Evolutionary conservation across 148 eudicot species (phyloP).

Genomic region (Camellia japonica): DNA sequence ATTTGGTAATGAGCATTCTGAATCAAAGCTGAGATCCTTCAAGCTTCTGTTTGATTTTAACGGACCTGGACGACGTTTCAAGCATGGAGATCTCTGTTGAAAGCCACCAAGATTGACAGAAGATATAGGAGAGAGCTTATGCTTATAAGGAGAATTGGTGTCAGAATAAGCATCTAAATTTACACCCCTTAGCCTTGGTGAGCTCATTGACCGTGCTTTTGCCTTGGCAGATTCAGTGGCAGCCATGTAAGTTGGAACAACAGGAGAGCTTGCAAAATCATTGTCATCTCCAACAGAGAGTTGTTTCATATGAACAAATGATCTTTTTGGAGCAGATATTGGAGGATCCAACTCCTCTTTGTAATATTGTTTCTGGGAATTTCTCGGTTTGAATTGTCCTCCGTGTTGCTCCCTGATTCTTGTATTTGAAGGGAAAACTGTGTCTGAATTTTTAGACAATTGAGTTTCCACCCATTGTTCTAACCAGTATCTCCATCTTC

Average conservation of each 20-base stretch:
- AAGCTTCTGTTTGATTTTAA: slow-evolving; percentile 26
- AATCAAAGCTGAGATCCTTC: slow-evolving; percentile 27
- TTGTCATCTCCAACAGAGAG: slow-evolving; percentile 38
- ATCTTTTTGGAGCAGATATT: slow-evolving; percentile 31
- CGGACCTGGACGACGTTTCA: slow-evolving; percentile 32
- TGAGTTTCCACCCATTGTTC: slow-evolving; percentile 59
- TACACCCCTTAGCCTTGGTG: slow-evolving; percentile 55
- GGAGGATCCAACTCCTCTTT: slow-evolving; percentile 27
- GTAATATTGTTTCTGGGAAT: slow-evolving; percentile 13
- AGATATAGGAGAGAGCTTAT: slow-evolving; percentile 61
- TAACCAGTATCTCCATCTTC: slow-evolving; percentile 56
- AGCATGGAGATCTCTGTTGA: slow-evolving; percentile 50
- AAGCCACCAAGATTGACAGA: slow-evolving; percentile 39
- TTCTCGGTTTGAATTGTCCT: slow-evolving; percentile 25
- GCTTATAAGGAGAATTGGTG: slow-evolving; percentile 60
- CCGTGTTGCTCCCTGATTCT: slow-evolving; percentile 22
- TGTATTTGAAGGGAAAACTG: slow-evolving; percentile 20
- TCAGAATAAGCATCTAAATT: slow-evolving; percentile 48
- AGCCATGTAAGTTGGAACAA: slow-evolving; percentile 71
- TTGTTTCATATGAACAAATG: slow-evolving; percentile 48
- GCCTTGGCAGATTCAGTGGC: slow-evolving; percentile 75
- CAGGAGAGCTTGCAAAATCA: slow-evolving; percentile 34
- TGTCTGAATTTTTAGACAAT: slow-evolving; percentile 30
- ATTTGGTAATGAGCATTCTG: slow-evolving; percentile 20
- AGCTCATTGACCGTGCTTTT: slow-evolving; percentile 51